A percentile compares a stretch with the other conserved stretches of the same genome.
phyloP scores from a whole-genome alignment of 257 asterid species.

The Thymus quinquecostatus region DNA sequence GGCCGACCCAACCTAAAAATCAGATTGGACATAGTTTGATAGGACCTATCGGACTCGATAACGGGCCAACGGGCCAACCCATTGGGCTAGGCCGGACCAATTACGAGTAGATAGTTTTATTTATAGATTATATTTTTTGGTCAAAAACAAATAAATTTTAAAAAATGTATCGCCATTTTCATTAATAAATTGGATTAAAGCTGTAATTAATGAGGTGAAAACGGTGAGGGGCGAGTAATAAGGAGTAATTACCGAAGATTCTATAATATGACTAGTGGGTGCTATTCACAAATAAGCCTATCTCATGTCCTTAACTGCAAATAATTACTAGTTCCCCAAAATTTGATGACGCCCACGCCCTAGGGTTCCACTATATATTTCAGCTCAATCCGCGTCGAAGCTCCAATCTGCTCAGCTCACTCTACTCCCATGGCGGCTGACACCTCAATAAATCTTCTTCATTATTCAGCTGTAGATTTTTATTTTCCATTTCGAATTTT shows the following conservation, averaged over 20 bases:
- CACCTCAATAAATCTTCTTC: not conserved
- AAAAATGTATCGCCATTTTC: too few relatives aligned
- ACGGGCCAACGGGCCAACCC: too few relatives aligned
- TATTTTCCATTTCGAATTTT: not conserved
- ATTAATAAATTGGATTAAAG: too few relatives aligned
- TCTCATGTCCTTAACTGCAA: conserved; percentile 27
- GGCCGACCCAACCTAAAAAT: too few relatives aligned
- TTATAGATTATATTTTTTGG: too few relatives aligned
- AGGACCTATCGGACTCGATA: too few relatives aligned
- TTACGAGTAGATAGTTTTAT: too few relatives aligned
- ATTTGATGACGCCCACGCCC: conserved; percentile 4
- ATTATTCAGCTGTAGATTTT: not conserved
- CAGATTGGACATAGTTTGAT: too few relatives aligned
- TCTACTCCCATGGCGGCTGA: conserved; percentile 19
- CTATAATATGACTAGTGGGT: conserved; percentile 4
- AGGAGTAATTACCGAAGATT: conserved; percentile 6
- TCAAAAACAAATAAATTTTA: too few relatives aligned
- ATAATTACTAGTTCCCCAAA: not conserved
- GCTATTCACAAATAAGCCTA: not conserved
- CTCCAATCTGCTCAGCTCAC: not conserved
- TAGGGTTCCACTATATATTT: conserved; percentile 32
- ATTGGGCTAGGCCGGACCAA: too few relatives aligned
- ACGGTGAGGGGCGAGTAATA: too few relatives aligned
- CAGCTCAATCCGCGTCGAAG: not conserved
- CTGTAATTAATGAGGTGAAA: too few relatives aligned